Conservation (phyloP, 176 grass and related monocot genomes). For the Pharus latifolius region DNA sequence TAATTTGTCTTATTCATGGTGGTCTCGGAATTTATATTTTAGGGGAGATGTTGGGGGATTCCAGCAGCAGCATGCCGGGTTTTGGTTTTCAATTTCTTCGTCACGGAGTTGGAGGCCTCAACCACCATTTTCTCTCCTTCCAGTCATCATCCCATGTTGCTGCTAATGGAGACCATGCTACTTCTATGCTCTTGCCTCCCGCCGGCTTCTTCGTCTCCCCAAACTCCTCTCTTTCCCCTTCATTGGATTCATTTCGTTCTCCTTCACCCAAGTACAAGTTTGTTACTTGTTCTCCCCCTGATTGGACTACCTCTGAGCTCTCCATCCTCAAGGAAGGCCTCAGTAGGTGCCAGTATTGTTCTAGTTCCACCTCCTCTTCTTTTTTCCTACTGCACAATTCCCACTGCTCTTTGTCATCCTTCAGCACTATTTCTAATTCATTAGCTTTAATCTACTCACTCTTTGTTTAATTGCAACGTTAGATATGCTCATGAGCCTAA, state of each 20-base stretch:
- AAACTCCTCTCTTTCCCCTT: not conserved
- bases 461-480: not conserved
- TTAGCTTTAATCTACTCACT: too few relatives aligned
- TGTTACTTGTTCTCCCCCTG: conserved; percentile 26
- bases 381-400: not conserved
- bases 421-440: too few relatives aligned
- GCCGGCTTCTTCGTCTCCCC: conserved; percentile 2
- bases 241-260: not conserved
- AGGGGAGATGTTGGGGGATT: too few relatives aligned
- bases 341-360: conserved; percentile 12
- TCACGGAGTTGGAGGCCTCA: too few relatives aligned
- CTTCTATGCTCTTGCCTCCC: too few relatives aligned
- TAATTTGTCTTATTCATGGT: too few relatives aligned
- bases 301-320: conserved; percentile 54
- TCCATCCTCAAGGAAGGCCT: conserved; percentile 48
- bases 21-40: too few relatives aligned
- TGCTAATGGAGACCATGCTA: too few relatives aligned
- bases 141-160: too few relatives aligned
- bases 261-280: conserved; percentile 44
- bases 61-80: too few relatives aligned
- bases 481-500: conserved; percentile 63
- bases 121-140: too few relatives aligned
- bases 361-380: not conserved
- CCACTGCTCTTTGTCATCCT: not conserved
- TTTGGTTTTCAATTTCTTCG: too few relatives aligned